These are phyloP conservation scores for Fusarium chuoi DNA, from an alignment of 2,329 filamentous ascomycete genomes.

Conservation along the genomic window DNA sequence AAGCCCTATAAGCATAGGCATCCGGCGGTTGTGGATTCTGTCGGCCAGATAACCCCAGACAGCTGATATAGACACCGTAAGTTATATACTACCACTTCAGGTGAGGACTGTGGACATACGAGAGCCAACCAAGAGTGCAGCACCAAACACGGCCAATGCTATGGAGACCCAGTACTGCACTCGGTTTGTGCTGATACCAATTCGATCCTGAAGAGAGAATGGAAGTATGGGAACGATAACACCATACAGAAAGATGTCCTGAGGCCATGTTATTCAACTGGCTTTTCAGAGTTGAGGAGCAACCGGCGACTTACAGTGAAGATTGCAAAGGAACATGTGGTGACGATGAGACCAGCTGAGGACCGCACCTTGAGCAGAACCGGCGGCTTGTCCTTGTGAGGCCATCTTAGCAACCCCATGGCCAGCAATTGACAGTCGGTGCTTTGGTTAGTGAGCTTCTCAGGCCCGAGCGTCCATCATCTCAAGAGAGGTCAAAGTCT, in stretches of 20 bases:
- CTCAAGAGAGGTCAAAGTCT: neutral
- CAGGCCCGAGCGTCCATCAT: neutral
- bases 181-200: slow-evolving; percentile 40
- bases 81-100: neutral
- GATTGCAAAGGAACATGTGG: slow-evolving; percentile 48
- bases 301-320: slow-evolving; percentile 44
- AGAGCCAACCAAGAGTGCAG: slow-evolving; percentile 45
- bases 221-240: slow-evolving; percentile 50
- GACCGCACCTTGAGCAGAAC: slow-evolving; percentile 46
- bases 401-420: slow-evolving; percentile 35
- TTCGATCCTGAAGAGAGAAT: slow-evolving; percentile 44
- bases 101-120: slow-evolving; percentile 39
- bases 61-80: slow-evolving; percentile 35
- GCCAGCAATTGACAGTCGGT: neutral
- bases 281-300: neutral
- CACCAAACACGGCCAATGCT: slow-evolving; percentile 49
- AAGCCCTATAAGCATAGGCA: slow-evolving; percentile 50
- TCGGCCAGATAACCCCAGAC: slow-evolving; percentile 52
- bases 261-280: neutral
- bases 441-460: neutral
- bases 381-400: slow-evolving; percentile 39
- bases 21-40: slow-evolving; percentile 46
- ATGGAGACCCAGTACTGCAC: slow-evolving; percentile 52
- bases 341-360: slow-evolving; percentile 47
- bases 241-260: slow-evolving; percentile 51